Conservation (phyloP, 2,329 filamentous ascomycete species). For the Aspergillus intermedius region DNA sequence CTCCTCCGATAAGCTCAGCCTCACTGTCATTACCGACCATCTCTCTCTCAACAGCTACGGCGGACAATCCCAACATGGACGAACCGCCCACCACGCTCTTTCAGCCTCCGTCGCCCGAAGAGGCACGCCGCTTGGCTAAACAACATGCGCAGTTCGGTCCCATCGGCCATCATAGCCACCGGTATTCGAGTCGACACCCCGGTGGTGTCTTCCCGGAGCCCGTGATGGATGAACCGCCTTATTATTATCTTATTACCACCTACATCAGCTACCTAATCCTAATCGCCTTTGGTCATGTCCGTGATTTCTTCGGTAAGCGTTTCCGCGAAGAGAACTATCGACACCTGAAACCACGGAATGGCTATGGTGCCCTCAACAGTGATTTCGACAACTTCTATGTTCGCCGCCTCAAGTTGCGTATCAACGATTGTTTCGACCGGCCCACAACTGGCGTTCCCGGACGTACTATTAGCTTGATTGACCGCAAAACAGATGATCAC, state of each 20-base stretch:
- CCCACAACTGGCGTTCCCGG: slow-evolving; percentile 91
- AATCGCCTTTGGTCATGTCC: slow-evolving; percentile 89
- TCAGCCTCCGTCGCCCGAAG: slow-evolving; percentile 77
- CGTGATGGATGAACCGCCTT: slow-evolving; percentile 89
- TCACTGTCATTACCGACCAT: slow-evolving; percentile 81
- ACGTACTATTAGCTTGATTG: slow-evolving; percentile 84
- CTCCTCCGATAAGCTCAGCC: slow-evolving; percentile 62
- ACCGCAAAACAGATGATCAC: slow-evolving; percentile 84
- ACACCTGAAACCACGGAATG: slow-evolving; percentile 73
- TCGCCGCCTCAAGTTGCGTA: slow-evolving; percentile 80
- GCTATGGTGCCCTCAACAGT: slow-evolving; percentile 91
- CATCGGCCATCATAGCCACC: slow-evolving; percentile 69
- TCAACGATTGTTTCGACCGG: slow-evolving; percentile 94
- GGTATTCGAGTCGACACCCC: slow-evolving; percentile 82
- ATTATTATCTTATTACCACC: slow-evolving; percentile 93
- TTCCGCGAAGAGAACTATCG: slow-evolving; percentile 84
- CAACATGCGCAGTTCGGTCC: slow-evolving; percentile 89
- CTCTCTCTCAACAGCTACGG: slow-evolving; percentile 78
- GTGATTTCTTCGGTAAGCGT: slow-evolving; percentile 96
- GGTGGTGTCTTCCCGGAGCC: slow-evolving; percentile 74
- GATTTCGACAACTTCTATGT: slow-evolving; percentile 99
- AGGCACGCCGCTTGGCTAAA: slow-evolving; percentile 67
- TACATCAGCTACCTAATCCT: slow-evolving; percentile 97
- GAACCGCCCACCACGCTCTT: slow-evolving; percentile 74
- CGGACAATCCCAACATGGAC: slow-evolving; percentile 67